A percentile compares a stretch with the other conserved stretches of the same genome.
Evolutionary conservation across 1,284 basidiomycete genomes (phyloP).

Genomic region (Papiliotrema flavescens): DNA sequence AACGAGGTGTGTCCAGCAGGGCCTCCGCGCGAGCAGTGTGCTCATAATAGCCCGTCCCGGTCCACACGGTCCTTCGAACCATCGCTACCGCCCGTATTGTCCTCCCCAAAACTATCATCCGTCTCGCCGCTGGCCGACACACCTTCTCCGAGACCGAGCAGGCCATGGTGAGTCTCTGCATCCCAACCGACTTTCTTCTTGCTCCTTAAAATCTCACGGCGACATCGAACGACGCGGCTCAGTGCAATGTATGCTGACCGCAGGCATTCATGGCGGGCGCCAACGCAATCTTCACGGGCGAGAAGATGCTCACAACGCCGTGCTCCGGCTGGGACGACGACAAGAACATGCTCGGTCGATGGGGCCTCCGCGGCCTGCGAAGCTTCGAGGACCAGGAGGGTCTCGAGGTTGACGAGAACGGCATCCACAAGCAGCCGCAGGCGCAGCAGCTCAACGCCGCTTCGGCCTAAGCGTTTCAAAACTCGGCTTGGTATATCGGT

Average conservation of each 20-base stretch:
- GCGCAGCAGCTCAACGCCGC: too few species aligned
- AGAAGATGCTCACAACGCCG: constrained; percentile 95
- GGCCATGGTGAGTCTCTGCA: constrained; percentile 63
- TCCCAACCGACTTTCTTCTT: too few species aligned
- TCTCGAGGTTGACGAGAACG: constrained; percentile 5
- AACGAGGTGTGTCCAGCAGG: constrained; percentile 50
- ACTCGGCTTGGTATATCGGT: background rate
- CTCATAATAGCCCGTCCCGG: constrained; percentile 69
- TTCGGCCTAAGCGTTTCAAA: background rate
- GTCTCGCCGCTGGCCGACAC: constrained; percentile 90
- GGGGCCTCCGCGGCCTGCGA: constrained; percentile 87
- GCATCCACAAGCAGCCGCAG: background rate
- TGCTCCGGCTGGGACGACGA: constrained; percentile 94
- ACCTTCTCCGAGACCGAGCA: constrained; percentile 88
- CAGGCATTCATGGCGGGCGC: constrained; percentile 90
- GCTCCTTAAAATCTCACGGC: too few species aligned
- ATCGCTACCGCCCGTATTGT: constrained; percentile 93
- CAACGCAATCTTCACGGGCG: constrained; percentile 96
- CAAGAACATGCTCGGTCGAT: constrained; percentile 86
- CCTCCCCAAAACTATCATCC: constrained; percentile 87
- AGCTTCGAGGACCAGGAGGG: constrained; percentile 63
- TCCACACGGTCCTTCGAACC: constrained; percentile 84
- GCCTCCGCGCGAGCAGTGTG: constrained; percentile 54
- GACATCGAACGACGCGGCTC: too few species aligned
- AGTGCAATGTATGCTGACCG: constrained; percentile 1